These are phyloP conservation scores for Trichosporon inkin DNA, from an alignment of 1,284 basidiomycete genomes.

Conservation along the genomic window DNA sequence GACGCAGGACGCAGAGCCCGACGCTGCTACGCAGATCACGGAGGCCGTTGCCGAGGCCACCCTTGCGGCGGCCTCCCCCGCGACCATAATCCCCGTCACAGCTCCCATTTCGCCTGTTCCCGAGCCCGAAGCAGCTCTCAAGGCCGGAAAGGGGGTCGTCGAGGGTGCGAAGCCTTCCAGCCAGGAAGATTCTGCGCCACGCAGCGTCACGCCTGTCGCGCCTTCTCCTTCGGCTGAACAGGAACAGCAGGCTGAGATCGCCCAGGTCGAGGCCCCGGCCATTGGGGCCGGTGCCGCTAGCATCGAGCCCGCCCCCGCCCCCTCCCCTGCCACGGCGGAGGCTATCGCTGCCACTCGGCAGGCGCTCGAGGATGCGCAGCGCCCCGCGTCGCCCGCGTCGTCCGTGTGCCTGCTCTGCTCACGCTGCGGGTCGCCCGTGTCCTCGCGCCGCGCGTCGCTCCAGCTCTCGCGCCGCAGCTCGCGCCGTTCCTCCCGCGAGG, in stretches of 20 bases:
- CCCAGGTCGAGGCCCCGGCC: background rate
- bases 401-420: background rate
- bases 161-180: background rate
- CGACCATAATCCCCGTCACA: background rate
- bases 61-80: background rate
- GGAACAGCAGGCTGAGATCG: background rate
- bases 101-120: background rate
- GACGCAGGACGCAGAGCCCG: background rate
- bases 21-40: background rate
- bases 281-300: too few species aligned
- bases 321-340: background rate
- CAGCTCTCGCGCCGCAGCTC: conserved; percentile 4
- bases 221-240: background rate
- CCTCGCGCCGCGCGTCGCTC: background rate
- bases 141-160: background rate
- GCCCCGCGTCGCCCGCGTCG: background rate
- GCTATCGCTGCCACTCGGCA: background rate
- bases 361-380: background rate
- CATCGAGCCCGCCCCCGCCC: background rate
- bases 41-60: background rate
- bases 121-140: background rate
- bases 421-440: background rate
- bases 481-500: background rate
- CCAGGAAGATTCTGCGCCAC: background rate
- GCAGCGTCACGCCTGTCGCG: background rate